These are phyloP conservation scores for Scheffersomyces titani DNA, from an alignment of 1,139 yeast species.

Conservation along the genomic window DNA sequence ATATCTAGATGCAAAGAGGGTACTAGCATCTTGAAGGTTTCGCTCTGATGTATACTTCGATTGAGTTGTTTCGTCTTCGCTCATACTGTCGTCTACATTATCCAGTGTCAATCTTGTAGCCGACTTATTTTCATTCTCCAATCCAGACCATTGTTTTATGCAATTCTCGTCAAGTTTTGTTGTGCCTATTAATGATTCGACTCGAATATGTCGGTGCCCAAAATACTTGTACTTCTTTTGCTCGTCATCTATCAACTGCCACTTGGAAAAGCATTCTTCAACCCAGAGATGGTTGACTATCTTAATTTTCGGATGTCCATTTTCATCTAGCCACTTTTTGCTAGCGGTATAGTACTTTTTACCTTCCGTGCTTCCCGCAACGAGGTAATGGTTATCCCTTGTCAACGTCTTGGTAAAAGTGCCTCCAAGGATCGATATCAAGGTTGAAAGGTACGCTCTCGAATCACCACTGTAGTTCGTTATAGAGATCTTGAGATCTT, in stretches of 20 bases:
- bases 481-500: conserved; percentile 56
- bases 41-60: conserved; percentile 1
- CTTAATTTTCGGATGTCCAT: conserved; percentile 38
- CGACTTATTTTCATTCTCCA: conserved; percentile 7
- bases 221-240: conserved; percentile 47
- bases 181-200: conserved; percentile 52
- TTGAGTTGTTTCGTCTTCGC: conserved; percentile 27
- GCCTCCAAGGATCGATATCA: conserved; percentile 77
- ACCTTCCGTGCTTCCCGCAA: conserved; percentile 71
- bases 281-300: conserved; percentile 85
- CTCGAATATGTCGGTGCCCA: conserved; percentile 37
- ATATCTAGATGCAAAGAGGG: conserved; percentile 8
- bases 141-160: conserved; percentile 42
- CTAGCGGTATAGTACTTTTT: conserved; percentile 73
- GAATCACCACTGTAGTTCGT: conserved; percentile 89
- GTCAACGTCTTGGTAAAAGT: conserved; percentile 70
- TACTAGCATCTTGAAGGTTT: conserved; percentile 1
- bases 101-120: conserved; percentile 12
- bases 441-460: conserved; percentile 63
- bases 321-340: conserved; percentile 49
- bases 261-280: conserved; percentile 72
- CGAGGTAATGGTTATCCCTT: conserved; percentile 66
- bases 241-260: conserved; percentile 53
- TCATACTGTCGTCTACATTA: conserved; percentile 37
- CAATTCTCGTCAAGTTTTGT: conserved; percentile 46